These are phyloP conservation scores for Podila verticillata DNA, from an alignment of 192 early-diverging fungal species.

Conservation along the genomic window DNA sequence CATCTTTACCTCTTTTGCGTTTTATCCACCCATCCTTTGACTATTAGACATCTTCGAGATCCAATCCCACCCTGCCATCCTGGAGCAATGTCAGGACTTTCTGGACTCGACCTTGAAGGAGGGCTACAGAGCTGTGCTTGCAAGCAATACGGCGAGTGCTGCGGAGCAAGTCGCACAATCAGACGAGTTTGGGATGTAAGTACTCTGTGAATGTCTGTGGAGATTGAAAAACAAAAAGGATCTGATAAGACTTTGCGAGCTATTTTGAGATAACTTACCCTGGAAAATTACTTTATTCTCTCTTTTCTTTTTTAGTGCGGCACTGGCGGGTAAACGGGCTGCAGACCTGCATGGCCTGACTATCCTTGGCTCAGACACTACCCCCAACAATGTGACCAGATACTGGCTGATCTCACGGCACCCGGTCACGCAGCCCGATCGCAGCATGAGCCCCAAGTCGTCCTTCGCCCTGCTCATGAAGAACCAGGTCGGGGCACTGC, in stretches of 20 bases:
- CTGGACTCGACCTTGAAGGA: conserved; percentile 35
- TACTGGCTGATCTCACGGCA: conserved; percentile 46
- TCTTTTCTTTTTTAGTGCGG: conserved; percentile 14
- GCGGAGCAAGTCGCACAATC: conserved; percentile 37
- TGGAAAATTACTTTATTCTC: background rate
- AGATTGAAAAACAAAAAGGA: background rate
- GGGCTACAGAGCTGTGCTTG: conserved; percentile 36
- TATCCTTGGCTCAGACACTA: conserved; percentile 39
- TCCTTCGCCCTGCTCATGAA: conserved; percentile 45
- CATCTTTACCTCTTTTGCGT: background rate
- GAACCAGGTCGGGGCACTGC: conserved; percentile 42
- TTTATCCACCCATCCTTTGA: background rate
- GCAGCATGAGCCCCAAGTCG: conserved; percentile 38
- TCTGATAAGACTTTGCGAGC: background rate
- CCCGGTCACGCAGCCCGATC: conserved; percentile 34
- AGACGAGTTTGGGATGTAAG: conserved; percentile 30
- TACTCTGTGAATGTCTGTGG: background rate
- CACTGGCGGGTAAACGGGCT: conserved; percentile 36
- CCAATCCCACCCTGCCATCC: conserved; percentile 39
- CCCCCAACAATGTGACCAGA: conserved; percentile 39
- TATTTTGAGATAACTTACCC: background rate
- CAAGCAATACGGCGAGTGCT: conserved; percentile 45
- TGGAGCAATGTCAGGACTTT: conserved; percentile 49
- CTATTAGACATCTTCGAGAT: conserved; percentile 34
- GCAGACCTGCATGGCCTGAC: conserved; percentile 27